A percentile compares a stretch with the other conserved stretches of the same genome.
Conservation (phyloP, 805 yeast species). For the Saccharomycopsis amapae region DNA sequence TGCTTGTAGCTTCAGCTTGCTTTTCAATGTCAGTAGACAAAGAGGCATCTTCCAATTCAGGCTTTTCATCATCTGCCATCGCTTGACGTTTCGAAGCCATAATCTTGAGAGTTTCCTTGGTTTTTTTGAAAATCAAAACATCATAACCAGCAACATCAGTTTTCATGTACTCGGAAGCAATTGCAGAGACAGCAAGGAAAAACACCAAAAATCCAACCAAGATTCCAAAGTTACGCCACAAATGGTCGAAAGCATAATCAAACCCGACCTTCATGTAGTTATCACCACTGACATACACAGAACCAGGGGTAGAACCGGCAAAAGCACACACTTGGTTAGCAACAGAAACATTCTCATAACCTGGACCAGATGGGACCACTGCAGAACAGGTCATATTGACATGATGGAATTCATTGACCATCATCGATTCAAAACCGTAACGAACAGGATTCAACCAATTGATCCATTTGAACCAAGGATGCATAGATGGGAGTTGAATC, state of each 20-base stretch:
- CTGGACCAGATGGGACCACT: conserved; percentile 56
- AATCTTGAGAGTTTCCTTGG: conserved; percentile 9
- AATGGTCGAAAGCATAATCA: conserved; percentile 47
- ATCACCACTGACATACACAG: conserved; percentile 48
- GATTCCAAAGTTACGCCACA: conserved; percentile 80
- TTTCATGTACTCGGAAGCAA: conserved; percentile 24
- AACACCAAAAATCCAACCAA: conserved; percentile 42
- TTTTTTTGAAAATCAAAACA: conserved; percentile 24
- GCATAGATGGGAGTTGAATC: conserved; percentile 54
- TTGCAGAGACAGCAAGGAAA: conserved; percentile 21
- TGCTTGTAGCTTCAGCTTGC: conserved; percentile 19
- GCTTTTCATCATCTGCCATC: conserved; percentile 25
- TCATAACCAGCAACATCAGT: conserved; percentile 23
- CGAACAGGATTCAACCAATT: conserved; percentile 50
- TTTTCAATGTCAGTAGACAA: conserved; percentile 33
- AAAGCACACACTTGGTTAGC: conserved; percentile 48
- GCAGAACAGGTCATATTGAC: conserved; percentile 47
- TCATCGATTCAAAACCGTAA: conserved; percentile 54
- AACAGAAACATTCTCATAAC: conserved; percentile 35
- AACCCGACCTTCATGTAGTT: conserved; percentile 43
- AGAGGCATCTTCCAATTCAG: conserved; percentile 15
- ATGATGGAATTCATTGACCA: conserved; percentile 59
- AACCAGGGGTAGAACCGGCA: conserved; percentile 55
- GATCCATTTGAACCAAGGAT: conserved; percentile 68
- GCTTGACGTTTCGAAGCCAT: background rate